Percentiles rank a stretch among this genome's conserved stretches.
phyloP scores from a whole-genome alignment of 2,329 filamentous ascomycete genomes.

The Elsinoe necatrix region DNA sequence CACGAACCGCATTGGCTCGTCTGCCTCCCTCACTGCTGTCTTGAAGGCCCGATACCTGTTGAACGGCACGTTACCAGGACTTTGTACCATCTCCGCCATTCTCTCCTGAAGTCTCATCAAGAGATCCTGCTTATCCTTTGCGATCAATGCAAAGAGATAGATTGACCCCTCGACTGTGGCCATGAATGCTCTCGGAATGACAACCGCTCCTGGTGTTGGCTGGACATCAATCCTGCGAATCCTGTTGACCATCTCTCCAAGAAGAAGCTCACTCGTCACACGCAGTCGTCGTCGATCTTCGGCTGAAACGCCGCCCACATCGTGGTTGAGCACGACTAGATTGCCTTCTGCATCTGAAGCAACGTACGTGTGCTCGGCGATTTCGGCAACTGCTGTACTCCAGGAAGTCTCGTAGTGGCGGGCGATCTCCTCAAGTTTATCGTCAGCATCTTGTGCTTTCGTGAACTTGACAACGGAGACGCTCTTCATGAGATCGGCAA shows the following conservation, averaged over 20 bases:
- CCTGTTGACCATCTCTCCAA: slow-evolving; percentile 89
- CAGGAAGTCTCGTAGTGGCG: slow-evolving; percentile 75
- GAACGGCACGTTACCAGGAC: slow-evolving; percentile 68
- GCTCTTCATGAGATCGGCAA: slow-evolving; percentile 92
- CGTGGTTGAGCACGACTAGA: slow-evolving; percentile 67
- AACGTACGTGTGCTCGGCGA: slow-evolving; percentile 68
- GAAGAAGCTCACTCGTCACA: slow-evolving; percentile 68
- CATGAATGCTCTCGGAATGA: slow-evolving; percentile 77
- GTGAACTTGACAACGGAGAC: slow-evolving; percentile 68
- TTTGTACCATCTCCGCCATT: slow-evolving; percentile 58
- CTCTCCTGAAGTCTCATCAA: slow-evolving; percentile 71
- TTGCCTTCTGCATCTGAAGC: slow-evolving; percentile 85
- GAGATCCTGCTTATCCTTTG: slow-evolving; percentile 62
- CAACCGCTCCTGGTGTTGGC: slow-evolving; percentile 54
- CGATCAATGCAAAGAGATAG: slow-evolving; percentile 79
- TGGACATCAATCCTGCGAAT: slow-evolving; percentile 68
- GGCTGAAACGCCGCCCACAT: slow-evolving; percentile 61
- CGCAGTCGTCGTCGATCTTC: slow-evolving; percentile 65
- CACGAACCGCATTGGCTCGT: slow-evolving; percentile 77
- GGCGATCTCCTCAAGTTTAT: slow-evolving; percentile 62
- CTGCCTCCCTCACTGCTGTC: slow-evolving; percentile 59
- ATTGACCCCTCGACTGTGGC: slow-evolving; percentile 87
- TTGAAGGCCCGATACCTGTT: slow-evolving; percentile 73
- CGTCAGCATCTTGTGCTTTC: slow-evolving; percentile 44
- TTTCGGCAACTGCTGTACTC: slow-evolving; percentile 66